Conservation (phyloP, 352 stramenopile species). For the Pseudoperonospora humuli region DNA sequence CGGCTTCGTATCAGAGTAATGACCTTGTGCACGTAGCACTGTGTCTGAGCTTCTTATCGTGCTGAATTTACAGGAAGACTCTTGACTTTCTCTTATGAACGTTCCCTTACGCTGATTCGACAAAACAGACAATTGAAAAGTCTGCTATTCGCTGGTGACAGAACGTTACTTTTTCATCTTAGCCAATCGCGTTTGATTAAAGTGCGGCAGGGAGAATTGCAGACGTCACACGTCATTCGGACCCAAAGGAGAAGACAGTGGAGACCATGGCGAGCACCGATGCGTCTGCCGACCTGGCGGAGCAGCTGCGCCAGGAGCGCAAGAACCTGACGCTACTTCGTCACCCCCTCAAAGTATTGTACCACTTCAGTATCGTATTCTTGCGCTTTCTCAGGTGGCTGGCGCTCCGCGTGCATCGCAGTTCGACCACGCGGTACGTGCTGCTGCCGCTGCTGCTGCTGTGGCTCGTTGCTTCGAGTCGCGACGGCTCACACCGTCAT, state of each 20-base stretch:
- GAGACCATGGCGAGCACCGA: slow-evolving; percentile 15
- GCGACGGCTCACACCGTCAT: slow-evolving; percentile 60
- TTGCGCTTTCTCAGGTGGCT: slow-evolving; percentile 71
- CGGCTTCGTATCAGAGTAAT: too few relatives aligned
- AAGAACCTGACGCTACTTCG: slow-evolving; percentile 83
- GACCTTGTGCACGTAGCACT: too few relatives aligned
- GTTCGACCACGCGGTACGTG: slow-evolving; percentile 72
- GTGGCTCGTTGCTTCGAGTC: slow-evolving; percentile 60
- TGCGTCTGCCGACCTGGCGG: slow-evolving; percentile 22
- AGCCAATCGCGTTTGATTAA: slow-evolving; percentile 9
- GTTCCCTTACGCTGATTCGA: not conserved
- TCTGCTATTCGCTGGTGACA: not conserved
- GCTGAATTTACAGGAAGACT: too few relatives aligned
- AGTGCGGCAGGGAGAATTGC: not conserved
- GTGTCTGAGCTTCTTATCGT: too few relatives aligned
- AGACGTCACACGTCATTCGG: slow-evolving; percentile 3
- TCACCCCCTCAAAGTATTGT: slow-evolving; percentile 60
- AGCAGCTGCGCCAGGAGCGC: slow-evolving; percentile 61
- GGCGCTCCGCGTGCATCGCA: slow-evolving; percentile 45
- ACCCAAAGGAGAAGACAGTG: not conserved
- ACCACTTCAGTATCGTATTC: slow-evolving; percentile 78
- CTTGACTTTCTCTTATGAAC: too few relatives aligned
- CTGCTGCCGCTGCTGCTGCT: slow-evolving; percentile 59
- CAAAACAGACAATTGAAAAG: not conserved
- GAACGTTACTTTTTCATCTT: slow-evolving; percentile 1